Base-by-base conservation (phyloP, 305 asterid species). In the Caryopteris hybrid region DNA sequence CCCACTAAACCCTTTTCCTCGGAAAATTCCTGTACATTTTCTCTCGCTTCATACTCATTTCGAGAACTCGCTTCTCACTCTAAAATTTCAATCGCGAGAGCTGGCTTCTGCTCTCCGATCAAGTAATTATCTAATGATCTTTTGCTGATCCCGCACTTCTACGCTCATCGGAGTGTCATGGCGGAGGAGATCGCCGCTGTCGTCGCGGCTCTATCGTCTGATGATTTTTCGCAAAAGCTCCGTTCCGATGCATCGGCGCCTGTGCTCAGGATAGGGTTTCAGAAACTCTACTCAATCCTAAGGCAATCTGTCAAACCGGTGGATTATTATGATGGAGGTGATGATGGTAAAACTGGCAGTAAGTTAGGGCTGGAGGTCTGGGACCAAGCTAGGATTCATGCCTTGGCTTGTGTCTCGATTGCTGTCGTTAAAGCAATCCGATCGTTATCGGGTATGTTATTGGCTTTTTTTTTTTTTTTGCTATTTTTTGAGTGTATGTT, bases 101-200 rank as follows among this genome's bases (percentile, higher is more conserved):
- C 84, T 74, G 46, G 48, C 42, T 20, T 62, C 45, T 61, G 80
- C 83, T 84, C 79, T 77, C 77, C 66, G 77, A 80, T 75, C 72
- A 63, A n/a, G n/a, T n/a, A n/a, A 42, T 69, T 18, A 21, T 72
- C 76, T 76, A 54, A 90, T 90, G 94, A 82, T 17, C 74, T 71
- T 69, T 46, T 76, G 62, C 85, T 88, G 88, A 88, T 81, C 69
- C 74, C 64, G 63, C 41, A 59, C 55, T 55, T 62, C 60, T 5
- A 66, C 59, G 50, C 64, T 66, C 66, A 31, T 71, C 45, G 75
- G 79, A 78, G 81, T 76, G 78, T 69, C 72, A 90, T 94, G 97
- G 95, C 92, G 77, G 99, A 81, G 77, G 96, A 87, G 95, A 91
- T 94, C 90, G 88, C 88, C 83, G 86, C 85, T 66, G 94, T 95